Conservation (phyloP, 192 early-diverging fungal species). For the Linnemannia schmuckeri region DNA sequence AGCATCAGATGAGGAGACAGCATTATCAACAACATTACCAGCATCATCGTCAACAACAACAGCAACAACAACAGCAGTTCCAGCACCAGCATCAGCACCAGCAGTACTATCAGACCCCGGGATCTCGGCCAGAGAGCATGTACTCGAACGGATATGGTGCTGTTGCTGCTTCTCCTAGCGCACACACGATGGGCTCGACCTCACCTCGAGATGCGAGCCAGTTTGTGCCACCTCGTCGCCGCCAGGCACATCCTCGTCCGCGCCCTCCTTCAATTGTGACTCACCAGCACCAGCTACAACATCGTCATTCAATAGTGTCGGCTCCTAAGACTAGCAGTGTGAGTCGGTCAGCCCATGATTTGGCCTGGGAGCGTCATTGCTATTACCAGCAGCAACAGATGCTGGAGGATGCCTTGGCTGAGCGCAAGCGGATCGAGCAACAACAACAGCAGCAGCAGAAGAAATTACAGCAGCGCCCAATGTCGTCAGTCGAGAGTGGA, state of each 20-base stretch:
- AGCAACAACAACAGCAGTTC: background rate
- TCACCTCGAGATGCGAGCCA: background rate
- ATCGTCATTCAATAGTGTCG: background rate
- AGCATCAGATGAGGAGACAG: slow-evolving; percentile 37
- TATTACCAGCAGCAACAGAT: slow-evolving; percentile 50
- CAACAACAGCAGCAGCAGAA: slow-evolving; percentile 3
- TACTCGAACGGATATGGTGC: background rate
- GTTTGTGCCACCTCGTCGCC: background rate
- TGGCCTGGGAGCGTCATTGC: slow-evolving; percentile 52
- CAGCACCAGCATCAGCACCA: background rate
- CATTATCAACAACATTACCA: slow-evolving; percentile 29
- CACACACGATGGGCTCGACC: background rate
- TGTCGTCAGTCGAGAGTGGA: background rate
- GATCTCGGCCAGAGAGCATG: background rate
- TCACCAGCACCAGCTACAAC: background rate
- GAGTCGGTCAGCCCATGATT: slow-evolving; percentile 27
- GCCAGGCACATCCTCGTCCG: background rate
- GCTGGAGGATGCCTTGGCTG: slow-evolving; percentile 31
- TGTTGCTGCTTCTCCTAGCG: background rate
- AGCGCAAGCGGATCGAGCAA: slow-evolving; percentile 16
- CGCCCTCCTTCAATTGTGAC: background rate
- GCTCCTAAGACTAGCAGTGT: background rate
- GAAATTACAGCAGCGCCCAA: background rate
- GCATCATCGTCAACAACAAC: slow-evolving; percentile 30
- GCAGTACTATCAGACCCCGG: background rate